Conservation (phyloP, 83 land plant genomes). For the Diphasiastrum complanatum region DNA sequence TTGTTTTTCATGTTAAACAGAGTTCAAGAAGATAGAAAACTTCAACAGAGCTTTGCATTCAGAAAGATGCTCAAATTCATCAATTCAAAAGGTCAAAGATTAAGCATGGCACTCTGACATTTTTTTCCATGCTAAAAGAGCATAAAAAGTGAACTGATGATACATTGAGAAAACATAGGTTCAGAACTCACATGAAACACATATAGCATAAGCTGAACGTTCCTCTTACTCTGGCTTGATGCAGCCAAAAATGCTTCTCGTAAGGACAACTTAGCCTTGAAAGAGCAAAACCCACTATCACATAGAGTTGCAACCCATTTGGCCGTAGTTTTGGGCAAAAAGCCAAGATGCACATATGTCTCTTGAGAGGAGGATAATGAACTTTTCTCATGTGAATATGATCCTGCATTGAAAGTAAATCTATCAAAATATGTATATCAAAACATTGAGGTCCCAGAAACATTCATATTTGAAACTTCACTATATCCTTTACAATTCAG, state of each 20-base stretch:
- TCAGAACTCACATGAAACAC: constrained; percentile 57
- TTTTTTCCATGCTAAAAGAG: no score
- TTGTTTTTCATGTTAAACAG: no score
- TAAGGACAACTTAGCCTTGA: constrained; percentile 54
- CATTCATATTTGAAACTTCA: no score
- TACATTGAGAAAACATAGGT: no score
- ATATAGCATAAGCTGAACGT: constrained; percentile 45
- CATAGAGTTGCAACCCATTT: constrained; percentile 68
- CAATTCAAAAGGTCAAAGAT: not conserved
- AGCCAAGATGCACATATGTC: constrained; percentile 59
- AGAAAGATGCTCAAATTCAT: not conserved
- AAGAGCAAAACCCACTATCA: constrained; percentile 52
- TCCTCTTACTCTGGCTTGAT: constrained; percentile 31
- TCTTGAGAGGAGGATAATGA: constrained; percentile 11
- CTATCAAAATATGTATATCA: not conserved
- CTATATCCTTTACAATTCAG: no score
- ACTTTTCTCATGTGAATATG: not conserved
- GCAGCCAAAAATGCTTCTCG: constrained; percentile 58
- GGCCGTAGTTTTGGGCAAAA: constrained; percentile 63
- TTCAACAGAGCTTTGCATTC: not conserved
- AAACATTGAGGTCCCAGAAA: no score
- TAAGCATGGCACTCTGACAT: not conserved
- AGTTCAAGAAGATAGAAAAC: not conserved
- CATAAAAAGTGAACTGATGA: no score
- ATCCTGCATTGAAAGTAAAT: not conserved